Conservation (phyloP, 2,329 filamentous ascomycete species). For the Cordyceps fumosorosea region DNA sequence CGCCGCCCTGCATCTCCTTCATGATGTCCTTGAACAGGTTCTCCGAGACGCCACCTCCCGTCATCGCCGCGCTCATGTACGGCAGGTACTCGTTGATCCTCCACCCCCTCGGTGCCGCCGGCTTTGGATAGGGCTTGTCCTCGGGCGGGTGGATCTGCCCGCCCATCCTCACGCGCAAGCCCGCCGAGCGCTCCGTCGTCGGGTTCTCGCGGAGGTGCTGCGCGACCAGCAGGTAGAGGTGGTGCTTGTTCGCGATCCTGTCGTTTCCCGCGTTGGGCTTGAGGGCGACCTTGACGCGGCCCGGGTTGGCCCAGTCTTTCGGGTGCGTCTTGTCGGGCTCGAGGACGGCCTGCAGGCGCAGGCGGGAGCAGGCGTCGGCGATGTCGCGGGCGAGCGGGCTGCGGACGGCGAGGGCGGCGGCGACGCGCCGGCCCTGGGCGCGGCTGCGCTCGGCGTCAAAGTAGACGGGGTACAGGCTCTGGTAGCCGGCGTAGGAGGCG, state of each 20-base stretch:
- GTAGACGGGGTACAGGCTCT: slow-evolving; percentile 92
- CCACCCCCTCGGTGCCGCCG: slow-evolving; percentile 78
- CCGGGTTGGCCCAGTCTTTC: slow-evolving; percentile 96
- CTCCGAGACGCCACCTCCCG: slow-evolving; percentile 87
- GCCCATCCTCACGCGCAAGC: slow-evolving; percentile 65
- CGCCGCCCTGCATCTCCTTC: slow-evolving; percentile 69
- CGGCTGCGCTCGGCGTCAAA: slow-evolving; percentile 74
- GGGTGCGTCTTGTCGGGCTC: slow-evolving; percentile 91
- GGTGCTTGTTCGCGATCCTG: slow-evolving; percentile 70
- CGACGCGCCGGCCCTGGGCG: slow-evolving; percentile 75
- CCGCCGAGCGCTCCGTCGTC: slow-evolving; percentile 60
- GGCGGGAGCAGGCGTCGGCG: slow-evolving; percentile 70
- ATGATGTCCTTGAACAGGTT: slow-evolving; percentile 96
- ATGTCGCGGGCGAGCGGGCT: slow-evolving; percentile 89
- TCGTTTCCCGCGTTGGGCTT: slow-evolving; percentile 35
- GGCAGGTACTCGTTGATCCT: slow-evolving; percentile 82
- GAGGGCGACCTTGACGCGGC: slow-evolving; percentile 76
- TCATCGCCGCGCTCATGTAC: slow-evolving; percentile 81
- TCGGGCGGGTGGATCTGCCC: slow-evolving; percentile 60
- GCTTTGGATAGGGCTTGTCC: slow-evolving; percentile 62
- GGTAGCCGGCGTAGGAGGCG: slow-evolving; percentile 63
- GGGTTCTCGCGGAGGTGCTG: slow-evolving; percentile 71
- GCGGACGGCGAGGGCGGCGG: slow-evolving; percentile 61
- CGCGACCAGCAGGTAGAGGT: slow-evolving; percentile 77
- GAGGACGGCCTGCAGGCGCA: slow-evolving; percentile 69